Percentiles rank a stretch among this genome's conserved stretches.
Conservation (phyloP, 2,329 filamentous ascomycete genomes). For the Dactylellina haptotyla region DNA sequence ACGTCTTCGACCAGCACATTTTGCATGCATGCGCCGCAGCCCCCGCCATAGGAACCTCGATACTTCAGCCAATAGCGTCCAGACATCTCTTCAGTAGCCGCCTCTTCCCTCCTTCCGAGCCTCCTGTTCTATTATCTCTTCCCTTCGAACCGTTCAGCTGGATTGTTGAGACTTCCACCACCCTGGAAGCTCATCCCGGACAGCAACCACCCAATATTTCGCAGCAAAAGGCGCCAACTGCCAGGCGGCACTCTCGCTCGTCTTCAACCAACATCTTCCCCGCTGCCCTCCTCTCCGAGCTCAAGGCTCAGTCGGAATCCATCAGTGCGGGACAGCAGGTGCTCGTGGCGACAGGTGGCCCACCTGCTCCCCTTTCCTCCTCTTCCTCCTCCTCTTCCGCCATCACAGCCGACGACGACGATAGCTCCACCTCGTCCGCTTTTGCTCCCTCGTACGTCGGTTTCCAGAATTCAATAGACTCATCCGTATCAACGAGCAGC, state of each 20-base stretch:
- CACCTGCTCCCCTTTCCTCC: constrained; percentile 27
- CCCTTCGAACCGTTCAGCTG: constrained; percentile 4
- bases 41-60: background rate
- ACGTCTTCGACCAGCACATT: constrained; percentile 37
- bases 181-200: constrained; percentile 44
- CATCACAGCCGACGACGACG: constrained; percentile 43
- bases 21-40: constrained; percentile 24
- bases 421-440: constrained; percentile 16
- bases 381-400: constrained; percentile 34
- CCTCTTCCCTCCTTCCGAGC: constrained; percentile 24
- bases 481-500: constrained; percentile 40
- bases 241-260: constrained; percentile 53
- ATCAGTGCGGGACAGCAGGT: constrained; percentile 30
- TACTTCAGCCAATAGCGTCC: constrained; percentile 29
- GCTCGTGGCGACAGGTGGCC: constrained; percentile 21
- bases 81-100: constrained; percentile 31
- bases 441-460: constrained; percentile 45
- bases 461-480: constrained; percentile 47
- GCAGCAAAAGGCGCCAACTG: constrained; percentile 49
- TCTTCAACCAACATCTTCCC: constrained; percentile 53
- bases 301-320: constrained; percentile 50
- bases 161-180: constrained; percentile 47
- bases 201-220: constrained; percentile 54
- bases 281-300: constrained; percentile 42
- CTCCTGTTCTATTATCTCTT: too few relatives aligned